These are phyloP conservation scores for Phytophthora sp. DNA, from an alignment of 352 stramenopile genomes.

Conservation along the genomic window DNA sequence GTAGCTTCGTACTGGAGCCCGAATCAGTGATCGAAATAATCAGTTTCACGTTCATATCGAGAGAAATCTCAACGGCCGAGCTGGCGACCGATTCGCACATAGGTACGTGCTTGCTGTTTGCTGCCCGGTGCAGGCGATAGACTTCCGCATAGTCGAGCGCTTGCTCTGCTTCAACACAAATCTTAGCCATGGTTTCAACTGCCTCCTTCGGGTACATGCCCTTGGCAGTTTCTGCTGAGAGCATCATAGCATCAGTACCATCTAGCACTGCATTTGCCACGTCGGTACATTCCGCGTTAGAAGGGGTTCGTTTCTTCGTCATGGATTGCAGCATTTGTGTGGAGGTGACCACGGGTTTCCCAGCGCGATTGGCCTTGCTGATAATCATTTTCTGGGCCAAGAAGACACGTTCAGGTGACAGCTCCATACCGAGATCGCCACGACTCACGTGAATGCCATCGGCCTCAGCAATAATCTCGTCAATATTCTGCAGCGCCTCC, in stretches of 20 bases:
- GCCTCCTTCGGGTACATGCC: slow-evolving; percentile 96
- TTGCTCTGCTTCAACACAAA: slow-evolving; percentile 92
- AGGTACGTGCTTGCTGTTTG: slow-evolving; percentile 58
- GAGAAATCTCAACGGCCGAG: slow-evolving; percentile 97
- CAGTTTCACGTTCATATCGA: slow-evolving; percentile 95
- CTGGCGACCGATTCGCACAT: slow-evolving; percentile 95
- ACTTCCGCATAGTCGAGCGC: slow-evolving; percentile 78
- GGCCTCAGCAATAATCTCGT: slow-evolving; percentile 97
- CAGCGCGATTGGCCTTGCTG: slow-evolving; percentile 94
- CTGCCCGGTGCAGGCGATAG: slow-evolving; percentile 58
- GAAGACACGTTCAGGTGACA: slow-evolving; percentile 98
- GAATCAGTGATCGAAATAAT: slow-evolving; percentile 98
- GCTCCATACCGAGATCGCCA: slow-evolving; percentile 99
- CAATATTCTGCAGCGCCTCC: slow-evolving; percentile 96
- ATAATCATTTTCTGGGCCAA: slow-evolving; percentile 99
- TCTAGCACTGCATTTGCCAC: slow-evolving; percentile 99
- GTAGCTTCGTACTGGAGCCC: slow-evolving; percentile 92
- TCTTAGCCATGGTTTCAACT: slow-evolving; percentile 95
- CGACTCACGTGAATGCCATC: slow-evolving; percentile 99
- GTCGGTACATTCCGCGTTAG: slow-evolving; percentile 99
- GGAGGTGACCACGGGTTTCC: slow-evolving; percentile 98
- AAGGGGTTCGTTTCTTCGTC: slow-evolving; percentile 97
- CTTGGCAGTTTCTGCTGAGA: slow-evolving; percentile 99
- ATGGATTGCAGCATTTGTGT: slow-evolving; percentile 99
- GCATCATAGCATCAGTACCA: slow-evolving; percentile 99